Evolutionary conservation across 495 filamentous ascomycete genomes (phyloP), one percentile per base, ranked within the genome.

Genomic region (Schizothecium vesticola): DNA sequence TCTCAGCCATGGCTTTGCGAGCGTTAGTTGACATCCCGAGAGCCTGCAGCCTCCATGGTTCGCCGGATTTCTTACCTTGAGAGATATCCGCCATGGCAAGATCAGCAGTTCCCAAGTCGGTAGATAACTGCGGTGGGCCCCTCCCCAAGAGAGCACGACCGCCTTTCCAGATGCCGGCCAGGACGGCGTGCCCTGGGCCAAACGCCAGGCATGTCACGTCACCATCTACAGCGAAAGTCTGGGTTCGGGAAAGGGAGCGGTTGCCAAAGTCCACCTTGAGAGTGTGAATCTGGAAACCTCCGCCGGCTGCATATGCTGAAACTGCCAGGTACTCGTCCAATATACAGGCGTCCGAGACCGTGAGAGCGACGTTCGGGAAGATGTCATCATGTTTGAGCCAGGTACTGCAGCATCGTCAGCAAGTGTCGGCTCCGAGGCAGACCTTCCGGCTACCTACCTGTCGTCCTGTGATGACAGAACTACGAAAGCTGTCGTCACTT

Each of bases 401-500:
- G 1, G 16, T 51, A 51, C 43, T 51, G 16, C 43, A 51, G 2
- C 43, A n/a, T 51, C 19, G 7, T 51, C 43, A 51, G 43, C 43
- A 51, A 51, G 43, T 6, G 43, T 51, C 19, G 5, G 43, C 16
- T 51, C 43, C 43, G 16, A n/a, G 43, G 43, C 13, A n/a, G 19
- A 8, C 66, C 72, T 57, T 25, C 4, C 11, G 2, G n/a, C 10
- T 9, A n/a, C 28, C 9, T 70, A 73, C 73, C 66, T 73, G 4
- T 56, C 51, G 33, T 65, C 63, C 21, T 22, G 21, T 1, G 65
- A 56, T 16, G 70, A 57, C 61, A 86, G 65, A 12, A 81, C 79
- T 5, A 86, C 79, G 31, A 77, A 81, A 22, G 75, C 75, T n/a
- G 80, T 74, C 3, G 89, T 90, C 22, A 91, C 74, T 70, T 91